These are phyloP conservation scores for Kodamaea fukazawae DNA, from an alignment of 805 yeast genomes.

Conservation along the genomic window DNA sequence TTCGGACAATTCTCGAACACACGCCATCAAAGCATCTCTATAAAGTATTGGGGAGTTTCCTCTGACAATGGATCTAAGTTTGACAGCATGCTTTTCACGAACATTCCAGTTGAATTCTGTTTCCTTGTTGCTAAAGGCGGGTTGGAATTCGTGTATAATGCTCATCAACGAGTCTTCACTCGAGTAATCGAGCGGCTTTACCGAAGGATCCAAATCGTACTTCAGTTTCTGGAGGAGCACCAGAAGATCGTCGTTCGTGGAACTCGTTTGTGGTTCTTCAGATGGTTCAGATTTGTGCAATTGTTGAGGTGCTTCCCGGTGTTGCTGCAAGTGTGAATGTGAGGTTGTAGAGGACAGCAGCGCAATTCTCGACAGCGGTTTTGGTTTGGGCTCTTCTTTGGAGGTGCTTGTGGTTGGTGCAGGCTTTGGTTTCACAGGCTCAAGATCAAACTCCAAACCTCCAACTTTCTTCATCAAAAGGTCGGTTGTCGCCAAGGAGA, in stretches of 20 bases:
- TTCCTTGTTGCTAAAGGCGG: constrained; percentile 65
- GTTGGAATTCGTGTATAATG: constrained; percentile 17
- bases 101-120: constrained; percentile 83
- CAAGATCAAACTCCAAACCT: constrained; percentile 1
- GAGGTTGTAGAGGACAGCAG: too few species aligned
- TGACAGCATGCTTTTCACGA: constrained; percentile 62
- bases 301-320: too few species aligned
- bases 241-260: constrained; percentile 10
- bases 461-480: constrained; percentile 7
- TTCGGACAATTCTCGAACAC: constrained; percentile 37
- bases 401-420: background rate
- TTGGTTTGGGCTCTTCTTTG: too few species aligned
- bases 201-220: constrained; percentile 40
- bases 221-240: constrained; percentile 21
- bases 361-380: too few species aligned
- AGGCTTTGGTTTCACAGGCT: background rate
- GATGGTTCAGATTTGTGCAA: too few species aligned
- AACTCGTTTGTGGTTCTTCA: too few species aligned
- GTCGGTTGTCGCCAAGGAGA: constrained; percentile 15
- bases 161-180: constrained; percentile 19
- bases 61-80: constrained; percentile 57
- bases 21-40: constrained; percentile 35
- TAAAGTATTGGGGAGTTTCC: constrained; percentile 49
- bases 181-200: constrained; percentile 28
- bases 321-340: too few species aligned